These are phyloP conservation scores for Lactifluus pinguis DNA, from an alignment of 768 basidiomycete genomes.

Conservation along the genomic window DNA sequence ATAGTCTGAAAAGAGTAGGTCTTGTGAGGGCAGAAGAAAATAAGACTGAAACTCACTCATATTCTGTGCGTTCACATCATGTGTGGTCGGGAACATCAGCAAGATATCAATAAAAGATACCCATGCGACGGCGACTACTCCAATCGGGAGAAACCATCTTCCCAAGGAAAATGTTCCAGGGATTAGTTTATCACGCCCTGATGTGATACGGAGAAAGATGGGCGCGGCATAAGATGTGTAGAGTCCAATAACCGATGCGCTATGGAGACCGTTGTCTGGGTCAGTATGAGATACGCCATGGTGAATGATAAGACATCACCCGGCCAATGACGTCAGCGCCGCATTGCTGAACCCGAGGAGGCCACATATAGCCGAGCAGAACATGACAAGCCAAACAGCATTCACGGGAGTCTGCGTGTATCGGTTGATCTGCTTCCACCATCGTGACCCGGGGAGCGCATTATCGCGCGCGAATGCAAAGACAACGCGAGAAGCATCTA, in stretches of 20 bases:
- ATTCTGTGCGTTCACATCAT: background rate
- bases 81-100: conserved; percentile 36
- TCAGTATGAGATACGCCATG: background rate
- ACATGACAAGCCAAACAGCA: conserved; percentile 69
- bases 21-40: background rate
- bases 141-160: conserved; percentile 49
- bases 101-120: conserved; percentile 52
- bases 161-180: conserved; percentile 58
- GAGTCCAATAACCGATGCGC: conserved; percentile 61
- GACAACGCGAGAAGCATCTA: conserved; percentile 67
- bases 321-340: conserved; percentile 57
- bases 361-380: conserved; percentile 45
- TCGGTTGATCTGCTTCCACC: conserved; percentile 55
- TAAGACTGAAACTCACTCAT: conserved; percentile 16
- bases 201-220: conserved; percentile 64
- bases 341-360: conserved; percentile 56
- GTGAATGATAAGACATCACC: conserved; percentile 32
- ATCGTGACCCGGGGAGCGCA: conserved; percentile 61
- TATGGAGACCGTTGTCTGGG: conserved; percentile 21
- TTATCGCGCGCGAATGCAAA: conserved; percentile 71
- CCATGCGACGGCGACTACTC: conserved; percentile 55
- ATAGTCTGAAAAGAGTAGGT: conserved; percentile 40
- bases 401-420: conserved; percentile 62
- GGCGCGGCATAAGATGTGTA: conserved; percentile 61
- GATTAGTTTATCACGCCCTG: conserved; percentile 46